Percentiles rank a stretch among this genome's conserved stretches.
These are phyloP conservation scores for Millerozyma acaciae DNA, from an alignment of 805 yeast genomes.

Conservation along the genomic window DNA sequence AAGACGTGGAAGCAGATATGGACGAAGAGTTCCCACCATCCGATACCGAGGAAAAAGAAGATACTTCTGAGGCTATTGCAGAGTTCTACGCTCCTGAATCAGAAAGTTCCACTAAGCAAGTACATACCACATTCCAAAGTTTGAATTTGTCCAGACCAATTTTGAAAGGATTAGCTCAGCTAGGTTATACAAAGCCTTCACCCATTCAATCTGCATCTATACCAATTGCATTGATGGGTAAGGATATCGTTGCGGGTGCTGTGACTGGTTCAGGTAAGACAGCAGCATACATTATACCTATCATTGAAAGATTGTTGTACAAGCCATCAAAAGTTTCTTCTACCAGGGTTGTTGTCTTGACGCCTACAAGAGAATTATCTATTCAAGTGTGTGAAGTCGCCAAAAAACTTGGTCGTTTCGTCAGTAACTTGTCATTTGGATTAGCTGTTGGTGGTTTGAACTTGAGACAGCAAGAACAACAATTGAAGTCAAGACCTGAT, in stretches of 20 bases:
- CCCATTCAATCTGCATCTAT: constrained; percentile 93
- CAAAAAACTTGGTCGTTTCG: constrained; percentile 72
- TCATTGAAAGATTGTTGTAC: constrained; percentile 84
- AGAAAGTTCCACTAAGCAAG: constrained; percentile 34
- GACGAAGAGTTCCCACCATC: constrained; percentile 15
- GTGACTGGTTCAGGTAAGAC: constrained; percentile 99
- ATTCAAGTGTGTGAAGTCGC: constrained; percentile 96
- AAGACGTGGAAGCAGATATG: constrained; percentile 19
- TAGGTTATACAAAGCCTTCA: constrained; percentile 86
- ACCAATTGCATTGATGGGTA: constrained; percentile 90
- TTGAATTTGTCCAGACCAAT: constrained; percentile 87
- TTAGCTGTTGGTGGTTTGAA: constrained; percentile 98
- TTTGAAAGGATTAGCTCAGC: constrained; percentile 70
- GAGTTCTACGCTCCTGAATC: constrained; percentile 68
- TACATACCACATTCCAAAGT: constrained; percentile 67
- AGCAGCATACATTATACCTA: constrained; percentile 96
- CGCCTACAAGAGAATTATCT: constrained; percentile 98
- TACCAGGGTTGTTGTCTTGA: constrained; percentile 83
- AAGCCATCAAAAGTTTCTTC: constrained; percentile 83
- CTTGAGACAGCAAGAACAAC: constrained; percentile 92
- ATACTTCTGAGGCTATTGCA: constrained; percentile 79
- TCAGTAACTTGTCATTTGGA: constrained; percentile 77
- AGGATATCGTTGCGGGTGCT: constrained; percentile 98
- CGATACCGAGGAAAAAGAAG: constrained; percentile 36
- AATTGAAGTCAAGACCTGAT: constrained; percentile 88